Evolutionary conservation across 192 early-diverging fungal genomes (phyloP).

Genomic region (Podila horticola): DNA sequence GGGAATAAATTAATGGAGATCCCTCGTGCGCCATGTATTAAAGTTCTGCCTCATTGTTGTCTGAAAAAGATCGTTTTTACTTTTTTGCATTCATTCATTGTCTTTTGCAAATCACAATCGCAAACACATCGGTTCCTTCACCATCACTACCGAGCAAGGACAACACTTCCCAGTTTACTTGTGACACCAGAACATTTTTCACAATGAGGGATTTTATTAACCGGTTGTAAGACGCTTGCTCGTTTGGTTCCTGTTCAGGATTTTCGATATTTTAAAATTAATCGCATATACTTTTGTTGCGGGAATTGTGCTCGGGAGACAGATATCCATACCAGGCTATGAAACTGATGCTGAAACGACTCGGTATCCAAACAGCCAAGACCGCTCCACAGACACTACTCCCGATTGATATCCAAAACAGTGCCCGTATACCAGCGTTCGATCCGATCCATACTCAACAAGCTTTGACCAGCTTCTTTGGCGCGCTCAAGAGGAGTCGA

Average conservation of each 20-base stretch:
- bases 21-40: too few species aligned
- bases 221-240: constrained; percentile 11
- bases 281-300: neutral
- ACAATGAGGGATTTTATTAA: constrained; percentile 42
- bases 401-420: neutral
- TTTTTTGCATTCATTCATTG: too few species aligned
- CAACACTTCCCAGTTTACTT: neutral
- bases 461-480: constrained; percentile 8
- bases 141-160: too few species aligned
- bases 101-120: too few species aligned
- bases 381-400: neutral
- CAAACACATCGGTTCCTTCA: too few species aligned
- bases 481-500: constrained; percentile 8
- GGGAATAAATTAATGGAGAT: neutral
- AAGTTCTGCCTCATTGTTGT: too few species aligned
- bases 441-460: constrained; percentile 18
- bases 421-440: neutral
- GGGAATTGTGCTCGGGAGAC: neutral
- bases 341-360: constrained; percentile 22
- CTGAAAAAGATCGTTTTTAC: too few species aligned
- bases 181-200: neutral
- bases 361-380: neutral
- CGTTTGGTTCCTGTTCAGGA: too few species aligned
- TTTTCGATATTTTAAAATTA: neutral
- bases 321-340: constrained; percentile 30